These are phyloP conservation scores for Senna tora DNA, from an alignment of 306 rosid species.

Conservation along the genomic window DNA sequence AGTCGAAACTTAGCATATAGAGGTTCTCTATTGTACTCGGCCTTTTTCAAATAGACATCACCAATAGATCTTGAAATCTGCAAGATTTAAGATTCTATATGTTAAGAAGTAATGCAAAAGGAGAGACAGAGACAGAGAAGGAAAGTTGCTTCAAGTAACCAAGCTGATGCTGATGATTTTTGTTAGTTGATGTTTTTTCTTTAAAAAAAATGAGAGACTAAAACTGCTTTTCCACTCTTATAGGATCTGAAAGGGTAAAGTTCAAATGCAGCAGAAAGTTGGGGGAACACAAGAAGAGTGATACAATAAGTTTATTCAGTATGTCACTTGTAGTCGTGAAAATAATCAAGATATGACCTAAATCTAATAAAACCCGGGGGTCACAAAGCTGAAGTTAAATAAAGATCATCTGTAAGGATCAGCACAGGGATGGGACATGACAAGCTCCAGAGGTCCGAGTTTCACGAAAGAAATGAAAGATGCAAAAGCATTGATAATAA, in stretches of 20 bases:
- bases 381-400: background rate
- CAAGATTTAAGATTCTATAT: constrained; percentile 26
- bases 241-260: background rate
- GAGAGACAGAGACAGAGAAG: background rate
- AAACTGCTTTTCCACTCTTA: background rate
- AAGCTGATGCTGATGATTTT: background rate
- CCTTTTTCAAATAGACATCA: constrained; percentile 65
- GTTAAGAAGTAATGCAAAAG: constrained; percentile 3
- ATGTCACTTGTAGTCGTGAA: background rate
- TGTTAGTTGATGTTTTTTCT: background rate
- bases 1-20: constrained; percentile 69
- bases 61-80: constrained; percentile 79
- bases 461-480: background rate
- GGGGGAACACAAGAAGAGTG: background rate
- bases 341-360: constrained; percentile 2
- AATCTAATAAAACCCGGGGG: background rate
- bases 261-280: background rate
- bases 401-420: constrained; percentile 15
- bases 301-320: background rate
- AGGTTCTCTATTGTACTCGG: constrained; percentile 76
- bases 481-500: constrained; percentile 8
- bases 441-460: constrained; percentile 11
- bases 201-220: background rate
- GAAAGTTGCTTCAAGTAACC: constrained; percentile 8
- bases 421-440: constrained; percentile 8